Percentiles rank a stretch among this genome's conserved stretches.
Conservation (phyloP, 306 rosid genomes). For the Malus orientalis region DNA sequence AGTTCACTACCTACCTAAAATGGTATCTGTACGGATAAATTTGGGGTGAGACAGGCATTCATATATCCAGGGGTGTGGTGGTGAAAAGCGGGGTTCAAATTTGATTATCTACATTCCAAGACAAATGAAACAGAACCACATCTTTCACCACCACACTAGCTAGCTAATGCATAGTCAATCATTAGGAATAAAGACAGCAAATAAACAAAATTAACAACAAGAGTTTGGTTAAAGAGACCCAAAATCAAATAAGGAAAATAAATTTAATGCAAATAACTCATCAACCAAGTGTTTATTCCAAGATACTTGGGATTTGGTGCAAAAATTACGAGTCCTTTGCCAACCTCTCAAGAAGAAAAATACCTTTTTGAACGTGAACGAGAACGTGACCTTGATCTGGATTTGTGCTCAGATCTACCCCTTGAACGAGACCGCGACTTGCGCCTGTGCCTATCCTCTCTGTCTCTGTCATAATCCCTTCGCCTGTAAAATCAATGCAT, state of each 20-base stretch:
- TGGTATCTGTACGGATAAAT: not conserved
- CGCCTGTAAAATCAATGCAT: conserved; percentile 36
- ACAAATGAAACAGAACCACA: not conserved
- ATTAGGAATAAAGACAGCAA: not conserved
- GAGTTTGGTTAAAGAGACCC: not conserved
- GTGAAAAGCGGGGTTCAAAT: not conserved
- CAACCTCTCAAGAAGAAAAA: not conserved
- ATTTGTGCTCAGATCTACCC: conserved; percentile 69
- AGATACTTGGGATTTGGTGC: too few species aligned
- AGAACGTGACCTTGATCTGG: conserved; percentile 64
- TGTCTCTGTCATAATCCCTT: conserved; percentile 62
- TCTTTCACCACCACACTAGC: not conserved
- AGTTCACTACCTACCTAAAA: not conserved
- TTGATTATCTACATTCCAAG: not conserved
- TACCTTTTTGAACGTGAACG: conserved; percentile 98
- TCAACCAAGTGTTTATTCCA: not conserved
- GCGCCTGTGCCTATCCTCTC: conserved; percentile 64
- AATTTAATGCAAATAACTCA: not conserved
- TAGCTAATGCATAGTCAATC: not conserved
- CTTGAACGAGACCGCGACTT: conserved; percentile 54
- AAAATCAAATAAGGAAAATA: not conserved
- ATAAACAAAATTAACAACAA: not conserved
- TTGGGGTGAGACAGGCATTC: not conserved
- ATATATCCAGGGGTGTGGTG: not conserved
- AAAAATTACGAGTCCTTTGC: not conserved